Base-by-base conservation (phyloP, 1,139 yeast genomes). In the Groenewaldozyma sp. region DNA sequence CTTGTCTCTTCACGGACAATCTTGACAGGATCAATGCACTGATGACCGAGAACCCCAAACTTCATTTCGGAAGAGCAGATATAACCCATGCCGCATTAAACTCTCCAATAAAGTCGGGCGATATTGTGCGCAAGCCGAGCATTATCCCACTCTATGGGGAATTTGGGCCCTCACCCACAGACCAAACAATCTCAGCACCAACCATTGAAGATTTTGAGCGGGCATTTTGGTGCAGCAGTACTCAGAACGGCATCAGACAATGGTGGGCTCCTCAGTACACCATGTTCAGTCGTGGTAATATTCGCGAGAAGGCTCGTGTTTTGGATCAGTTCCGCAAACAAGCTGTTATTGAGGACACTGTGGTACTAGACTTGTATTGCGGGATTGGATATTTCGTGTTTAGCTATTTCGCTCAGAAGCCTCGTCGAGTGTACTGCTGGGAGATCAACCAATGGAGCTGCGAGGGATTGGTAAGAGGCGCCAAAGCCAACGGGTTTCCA, bases 241-340 rank as follows among this genome's bases (percentile, higher is more conserved):
- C 67, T 2, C 95, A 86, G 54, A 83, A 86, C 56, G 88, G 87
- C 1, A 75, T 86, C 4, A 65, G 58, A 45, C 95, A 86, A 53
- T 69, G 73, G 2, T 86, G 95, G 95, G 83, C 91, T 2, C 95
- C 95, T 0, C 56, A 70, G 39, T 80, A 76, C 53, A 83, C 94
- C 10, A 86, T 86, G 95, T 86, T 86, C 55, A 78, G 88, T 28
- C 60, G 95, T n/a, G 95, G 95, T 0, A 86, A 86, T 54, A 74
- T 86, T 49, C 81, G 79, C 47, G 95, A 86, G 54, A 86, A 86
- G 58, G 71, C 76, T 13, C 60, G 95, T 18, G 69, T 86, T 0
- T 56, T 38, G 65, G 64, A 3, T 71, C 22, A 35, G 3, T 66
- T 52, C 43, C 45, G 5, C 50, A 57, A 20, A 2, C 51, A 54